phyloP scores from a whole-genome alignment of 1,284 basidiomycete genomes.

The Cerioporus squamosus region DNA sequence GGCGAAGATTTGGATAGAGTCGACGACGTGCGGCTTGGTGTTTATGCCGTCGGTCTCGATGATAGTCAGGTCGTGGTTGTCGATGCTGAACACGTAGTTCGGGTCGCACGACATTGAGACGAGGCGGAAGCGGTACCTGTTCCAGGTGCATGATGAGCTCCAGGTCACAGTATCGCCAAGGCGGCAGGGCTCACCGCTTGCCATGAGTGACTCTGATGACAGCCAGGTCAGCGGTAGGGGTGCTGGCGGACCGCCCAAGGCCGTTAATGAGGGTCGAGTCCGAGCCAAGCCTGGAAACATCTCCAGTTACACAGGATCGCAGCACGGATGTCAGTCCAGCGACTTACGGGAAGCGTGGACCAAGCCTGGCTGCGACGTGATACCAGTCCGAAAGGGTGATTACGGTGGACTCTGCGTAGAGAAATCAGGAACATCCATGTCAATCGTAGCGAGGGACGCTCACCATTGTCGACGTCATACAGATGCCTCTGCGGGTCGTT shows the following conservation, averaged over 20 bases:
- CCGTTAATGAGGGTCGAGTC: constrained; percentile 56
- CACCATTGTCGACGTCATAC: constrained; percentile 41
- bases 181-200: constrained; percentile 34
- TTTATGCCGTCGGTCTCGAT: constrained; percentile 40
- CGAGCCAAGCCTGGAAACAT: neutral
- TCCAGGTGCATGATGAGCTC: neutral
- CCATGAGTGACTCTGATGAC: constrained; percentile 35
- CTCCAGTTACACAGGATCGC: neutral
- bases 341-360: constrained; percentile 21
- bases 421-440: neutral
- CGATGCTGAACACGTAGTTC: constrained; percentile 37
- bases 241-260: constrained; percentile 36
- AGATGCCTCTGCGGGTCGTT: constrained; percentile 40
- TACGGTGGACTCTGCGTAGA: constrained; percentile 25
- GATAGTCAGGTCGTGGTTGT: constrained; percentile 39
- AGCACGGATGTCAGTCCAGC: neutral
- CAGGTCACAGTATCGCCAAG: too few species aligned
- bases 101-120: constrained; percentile 50
- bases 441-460: neutral
- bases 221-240: constrained; percentile 29
- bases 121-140: constrained; percentile 43
- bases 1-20: constrained; percentile 39
- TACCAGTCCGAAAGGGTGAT: constrained; percentile 33
- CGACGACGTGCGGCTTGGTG: constrained; percentile 37
- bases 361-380: constrained; percentile 20